These are phyloP conservation scores for Pezicula radicicola DNA, from an alignment of 2,329 filamentous ascomycete genomes.

Conservation along the genomic window DNA sequence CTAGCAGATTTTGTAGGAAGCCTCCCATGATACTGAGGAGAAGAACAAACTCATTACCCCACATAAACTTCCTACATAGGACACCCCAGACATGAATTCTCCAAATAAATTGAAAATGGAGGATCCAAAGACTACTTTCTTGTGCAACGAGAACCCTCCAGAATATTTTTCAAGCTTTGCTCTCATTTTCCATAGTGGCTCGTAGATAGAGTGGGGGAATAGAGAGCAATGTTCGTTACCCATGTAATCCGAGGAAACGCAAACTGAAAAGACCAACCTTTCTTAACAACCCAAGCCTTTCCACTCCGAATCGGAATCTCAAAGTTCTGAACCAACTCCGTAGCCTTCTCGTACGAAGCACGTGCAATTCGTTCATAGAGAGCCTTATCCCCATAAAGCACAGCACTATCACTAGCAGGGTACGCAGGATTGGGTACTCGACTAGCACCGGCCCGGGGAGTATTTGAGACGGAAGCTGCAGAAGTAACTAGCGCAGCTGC, in stretches of 20 bases:
- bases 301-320: slow-evolving; percentile 72
- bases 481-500: no score
- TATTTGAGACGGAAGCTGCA: no score
- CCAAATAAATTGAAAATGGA: no score
- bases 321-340: slow-evolving; percentile 44
- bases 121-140: no score
- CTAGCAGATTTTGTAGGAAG: no score
- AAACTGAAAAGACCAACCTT: slow-evolving; percentile 15
- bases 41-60: neutral
- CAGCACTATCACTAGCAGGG: slow-evolving; percentile 17
- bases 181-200: no score
- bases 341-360: slow-evolving; percentile 10
- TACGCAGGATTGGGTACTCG: slow-evolving; percentile 8
- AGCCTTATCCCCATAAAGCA: slow-evolving; percentile 20
- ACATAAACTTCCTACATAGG: neutral
- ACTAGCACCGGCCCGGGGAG: no score
- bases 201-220: no score
- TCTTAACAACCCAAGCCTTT: slow-evolving; percentile 65
- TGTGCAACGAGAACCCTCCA: no score
- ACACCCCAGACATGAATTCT: neutral
- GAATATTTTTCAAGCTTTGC: no score
- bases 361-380: slow-evolving; percentile 18
- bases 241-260: neutral
- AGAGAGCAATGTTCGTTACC: no score
- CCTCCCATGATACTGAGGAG: no score